A percentile compares a stretch with the other conserved stretches of the same genome.
Conservation (phyloP, 345 rosid genomes). For the Aquilaria yunnanensis region DNA sequence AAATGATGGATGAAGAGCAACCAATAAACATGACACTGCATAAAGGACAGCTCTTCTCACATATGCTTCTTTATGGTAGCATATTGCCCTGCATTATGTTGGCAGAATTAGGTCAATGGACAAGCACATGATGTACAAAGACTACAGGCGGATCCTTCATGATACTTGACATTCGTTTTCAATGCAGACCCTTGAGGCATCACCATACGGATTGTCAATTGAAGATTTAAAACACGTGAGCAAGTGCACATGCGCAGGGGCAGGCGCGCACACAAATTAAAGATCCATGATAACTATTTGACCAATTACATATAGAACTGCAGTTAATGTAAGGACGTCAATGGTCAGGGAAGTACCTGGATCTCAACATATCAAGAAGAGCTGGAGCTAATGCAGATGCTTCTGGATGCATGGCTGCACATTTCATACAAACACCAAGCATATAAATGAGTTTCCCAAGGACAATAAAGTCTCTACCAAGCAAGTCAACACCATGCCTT, state of each 20-base stretch:
- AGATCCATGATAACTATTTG: background rate
- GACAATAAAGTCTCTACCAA: constrained; percentile 84
- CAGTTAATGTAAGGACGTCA: background rate
- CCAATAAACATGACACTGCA: constrained; percentile 73
- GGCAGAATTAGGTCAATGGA: background rate
- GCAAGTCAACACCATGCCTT: constrained; percentile 96
- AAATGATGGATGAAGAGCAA: constrained; percentile 82
- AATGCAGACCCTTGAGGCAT: background rate
- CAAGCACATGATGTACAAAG: background rate
- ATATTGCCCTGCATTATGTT: constrained; percentile 61
- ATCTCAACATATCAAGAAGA: constrained; percentile 76
- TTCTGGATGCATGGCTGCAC: constrained; percentile 91
- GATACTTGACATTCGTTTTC: background rate
- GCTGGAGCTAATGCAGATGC: constrained; percentile 75
- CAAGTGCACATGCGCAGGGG: background rate
- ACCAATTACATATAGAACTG: background rate
- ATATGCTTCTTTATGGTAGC: constrained; percentile 83
- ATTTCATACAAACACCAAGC: constrained; percentile 91
- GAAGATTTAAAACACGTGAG: background rate
- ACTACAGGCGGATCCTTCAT: background rate
- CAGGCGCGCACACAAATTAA: background rate
- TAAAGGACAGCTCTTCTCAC: constrained; percentile 88
- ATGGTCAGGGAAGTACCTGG: constrained; percentile 42
- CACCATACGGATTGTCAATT: background rate
- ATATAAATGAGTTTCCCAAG: constrained; percentile 91